phyloP scores from a whole-genome alignment of 768 basidiomycete genomes.

The Terana coerulea region DNA sequence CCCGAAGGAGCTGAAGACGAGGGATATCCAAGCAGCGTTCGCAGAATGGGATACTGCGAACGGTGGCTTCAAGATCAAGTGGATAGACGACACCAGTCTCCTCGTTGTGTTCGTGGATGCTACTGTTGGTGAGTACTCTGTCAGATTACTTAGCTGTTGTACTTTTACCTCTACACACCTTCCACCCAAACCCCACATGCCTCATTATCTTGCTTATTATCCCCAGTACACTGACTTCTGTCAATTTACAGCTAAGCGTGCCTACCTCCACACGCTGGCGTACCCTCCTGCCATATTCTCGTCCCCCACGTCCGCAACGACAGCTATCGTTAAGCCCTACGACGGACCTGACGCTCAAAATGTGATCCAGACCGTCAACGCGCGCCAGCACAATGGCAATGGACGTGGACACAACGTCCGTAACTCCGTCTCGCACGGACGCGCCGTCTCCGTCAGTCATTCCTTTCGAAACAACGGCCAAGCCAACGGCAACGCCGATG shows the following conservation, averaged over 20 bases:
- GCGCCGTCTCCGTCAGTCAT: slow-evolving; percentile 24
- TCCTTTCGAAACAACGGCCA: slow-evolving; percentile 19
- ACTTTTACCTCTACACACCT: neutral
- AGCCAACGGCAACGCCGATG: slow-evolving; percentile 17
- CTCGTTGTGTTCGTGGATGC: slow-evolving; percentile 94
- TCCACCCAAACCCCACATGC: neutral
- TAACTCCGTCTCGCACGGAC: slow-evolving; percentile 27
- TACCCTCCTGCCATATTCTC: slow-evolving; percentile 72
- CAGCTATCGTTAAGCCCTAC: slow-evolving; percentile 81
- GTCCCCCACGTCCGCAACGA: slow-evolving; percentile 44
- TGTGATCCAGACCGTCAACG: slow-evolving; percentile 80
- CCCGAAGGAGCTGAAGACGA: slow-evolving; percentile 93
- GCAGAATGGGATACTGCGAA: slow-evolving; percentile 79
- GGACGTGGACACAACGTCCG: slow-evolving; percentile 73
- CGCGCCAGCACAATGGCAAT: slow-evolving; percentile 59
- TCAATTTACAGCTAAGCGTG: slow-evolving; percentile 75
- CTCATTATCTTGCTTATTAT: neutral
- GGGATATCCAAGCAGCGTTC: slow-evolving; percentile 91
- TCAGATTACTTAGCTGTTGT: neutral
- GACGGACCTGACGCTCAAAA: slow-evolving; percentile 89
- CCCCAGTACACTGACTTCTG: neutral
- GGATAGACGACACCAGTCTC: slow-evolving; percentile 95
- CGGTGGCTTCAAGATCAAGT: slow-evolving; percentile 98
- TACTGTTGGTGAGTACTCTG: slow-evolving; percentile 65
- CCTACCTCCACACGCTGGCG: slow-evolving; percentile 88